Evolutionary conservation across 441 rosid genomes (phyloP), one percentile per base, ranked within the genome.

Genomic region (Capsella rubella): DNA sequence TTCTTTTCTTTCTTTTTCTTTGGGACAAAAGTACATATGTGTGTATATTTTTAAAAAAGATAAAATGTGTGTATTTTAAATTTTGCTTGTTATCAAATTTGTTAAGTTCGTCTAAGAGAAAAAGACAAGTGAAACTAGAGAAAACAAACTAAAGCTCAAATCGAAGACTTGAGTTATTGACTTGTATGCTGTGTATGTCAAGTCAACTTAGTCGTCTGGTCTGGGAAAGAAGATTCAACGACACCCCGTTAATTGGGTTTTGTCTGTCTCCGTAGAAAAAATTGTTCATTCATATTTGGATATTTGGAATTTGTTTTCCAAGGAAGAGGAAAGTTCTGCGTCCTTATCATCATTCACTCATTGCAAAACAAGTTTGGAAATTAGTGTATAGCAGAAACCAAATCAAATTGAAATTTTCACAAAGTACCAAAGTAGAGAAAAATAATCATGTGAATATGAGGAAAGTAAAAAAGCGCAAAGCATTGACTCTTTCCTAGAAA

Each of bases 401-500:
- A 47, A 69, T 54, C 75, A 56, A 40, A 63, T 27, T 6, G 2
- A 47, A 39, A n/a, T 40, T 56, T 56, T 47, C 32, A 47, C 13
- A 56, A 70, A 69, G 16, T 54, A 63, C 70, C 51, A 62, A 61
- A 64, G 25, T 21, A 21, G 43, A 40, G 67, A 46, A 40, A 47
- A 49, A 50, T 16, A 45, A 50, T 35, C 14, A 27, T 37, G 15
- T 47, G 56, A 69, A 62, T 58, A 39, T 25, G 51, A 75, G 55
- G 40, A 43, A 75, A 69, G 47, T 43, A 45, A 51, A 60, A 60
- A 61, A 27, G 51, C 25, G 52, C 58, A 64, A 49, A 71, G 45
- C 80, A 76, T 76, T 70, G 75, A 70, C 75, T 62, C 25, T 21
- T 21, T 21, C 66, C 61, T 61, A 68, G 6, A 69, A 75, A 75